Base-by-base conservation (phyloP, 2,329 filamentous ascomycete species). In the Fusarium chuoi region DNA sequence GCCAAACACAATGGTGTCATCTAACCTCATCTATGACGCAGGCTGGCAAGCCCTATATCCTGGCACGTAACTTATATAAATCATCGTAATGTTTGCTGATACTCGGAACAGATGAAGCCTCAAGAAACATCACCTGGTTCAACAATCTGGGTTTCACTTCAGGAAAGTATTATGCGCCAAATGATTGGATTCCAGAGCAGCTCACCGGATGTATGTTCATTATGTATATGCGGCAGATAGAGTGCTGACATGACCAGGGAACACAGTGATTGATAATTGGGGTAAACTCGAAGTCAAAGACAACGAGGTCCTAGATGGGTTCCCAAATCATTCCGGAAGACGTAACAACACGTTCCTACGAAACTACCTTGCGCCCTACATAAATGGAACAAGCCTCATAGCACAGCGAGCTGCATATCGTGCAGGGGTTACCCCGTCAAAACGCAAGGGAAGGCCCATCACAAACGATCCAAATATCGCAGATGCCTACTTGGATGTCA, bases 11-110 rank as follows among this genome's bases (percentile, higher is more conserved):
- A 45, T 22, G 0, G 26, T 51, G 3, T 52, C 62, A 4, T 65
- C 56, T 3, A 65, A 65, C 12, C n/a, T 65, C 30, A 65, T 65
- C 8, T 65, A 62, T 26, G 62, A 65, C 3, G 62, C 62, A 45
- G 33, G 45, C 1, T 62, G 56, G 62, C 62, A 65, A 15, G 62
- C 62, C 0, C 18, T 62, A 6, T 62, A 65, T 18, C 56, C 62
- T 18, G 56, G 62, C 39, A 28, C 4, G 11, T 41, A 20, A 17
- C 2, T 17, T 4, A 8, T 0, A 18, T n/a, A 1, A 4, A 3
- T n/a, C 3, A 3, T 22, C 3, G 1, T 20, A 13, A 7, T 1
- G 2, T 13, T n/a, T 13, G 9, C 56, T 65, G 11, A 65, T 33
- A 10, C 11, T 36, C 3, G 4, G 1, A n/a, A 22, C 14, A 65